Percentiles rank a stretch among this genome's conserved stretches.
Evolutionary conservation across 176 grass and related monocot species (phyloP).

Genomic region (Cenchrus fungigraminus): DNA sequence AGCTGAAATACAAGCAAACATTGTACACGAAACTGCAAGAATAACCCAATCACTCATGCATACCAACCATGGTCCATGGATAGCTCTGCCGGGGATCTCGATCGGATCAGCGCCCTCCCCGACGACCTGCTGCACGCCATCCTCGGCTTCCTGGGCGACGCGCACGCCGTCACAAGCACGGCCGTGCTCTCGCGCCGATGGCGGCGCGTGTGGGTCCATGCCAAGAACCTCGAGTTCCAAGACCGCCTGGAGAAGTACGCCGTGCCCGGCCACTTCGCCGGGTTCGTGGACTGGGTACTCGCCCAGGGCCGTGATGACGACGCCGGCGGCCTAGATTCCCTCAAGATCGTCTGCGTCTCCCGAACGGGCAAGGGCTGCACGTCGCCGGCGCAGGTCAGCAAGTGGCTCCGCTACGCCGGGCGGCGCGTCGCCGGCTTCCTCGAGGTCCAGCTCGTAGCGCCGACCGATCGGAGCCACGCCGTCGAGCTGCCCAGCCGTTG

Average conservation of each 20-base stretch:
- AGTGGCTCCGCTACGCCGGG: not conserved
- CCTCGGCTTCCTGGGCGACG: not conserved
- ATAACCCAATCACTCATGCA: no score
- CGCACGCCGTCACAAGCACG: not conserved
- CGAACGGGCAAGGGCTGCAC: accelerated
- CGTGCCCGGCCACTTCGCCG: not conserved
- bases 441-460: not conserved
- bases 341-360: not conserved
- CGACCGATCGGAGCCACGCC: no score
- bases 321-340: not conserved
- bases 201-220: not conserved
- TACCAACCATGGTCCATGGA: no score
- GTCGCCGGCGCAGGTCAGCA: not conserved
- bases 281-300: not conserved
- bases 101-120: not conserved
- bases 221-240: not conserved
- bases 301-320: not conserved
- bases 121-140: not conserved
- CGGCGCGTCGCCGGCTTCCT: not conserved
- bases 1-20: no score
- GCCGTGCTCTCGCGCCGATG: not conserved
- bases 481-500: not conserved
- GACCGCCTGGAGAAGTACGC: not conserved
- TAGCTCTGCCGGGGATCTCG: no score
- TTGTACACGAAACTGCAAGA: no score